These are phyloP conservation scores for Dactylorhiza incarnata DNA, from an alignment of 106 monocot species.

Conservation along the genomic window DNA sequence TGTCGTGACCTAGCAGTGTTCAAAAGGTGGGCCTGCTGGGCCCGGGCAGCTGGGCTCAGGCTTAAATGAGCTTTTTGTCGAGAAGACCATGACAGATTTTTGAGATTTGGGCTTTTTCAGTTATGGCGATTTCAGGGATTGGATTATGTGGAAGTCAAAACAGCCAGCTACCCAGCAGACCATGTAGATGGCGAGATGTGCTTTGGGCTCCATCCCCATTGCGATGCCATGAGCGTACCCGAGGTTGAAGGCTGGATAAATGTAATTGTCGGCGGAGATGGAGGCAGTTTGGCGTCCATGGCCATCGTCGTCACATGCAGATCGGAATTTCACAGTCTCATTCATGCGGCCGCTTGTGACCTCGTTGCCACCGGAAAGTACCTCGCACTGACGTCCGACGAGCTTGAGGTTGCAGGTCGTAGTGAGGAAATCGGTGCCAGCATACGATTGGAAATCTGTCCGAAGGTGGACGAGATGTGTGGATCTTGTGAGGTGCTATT, in stretches of 20 bases:
- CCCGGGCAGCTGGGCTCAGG: too few species aligned
- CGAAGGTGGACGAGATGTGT: too few species aligned
- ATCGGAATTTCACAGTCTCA: slow-evolving; percentile 46
- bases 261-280: slow-evolving; percentile 79
- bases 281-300: slow-evolving; percentile 95
- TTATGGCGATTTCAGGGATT: too few species aligned
- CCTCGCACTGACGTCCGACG: slow-evolving; percentile 64
- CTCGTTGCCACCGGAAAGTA: slow-evolving; percentile 76
- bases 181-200: slow-evolving; percentile 67
- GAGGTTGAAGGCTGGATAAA: slow-evolving; percentile 67
- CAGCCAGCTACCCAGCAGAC: slow-evolving; percentile 85
- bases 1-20: too few species aligned
- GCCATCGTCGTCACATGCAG: slow-evolving; percentile 71
- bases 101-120: too few species aligned
- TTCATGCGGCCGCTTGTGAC: slow-evolving; percentile 68
- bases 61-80: too few species aligned
- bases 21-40: too few species aligned
- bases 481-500: too few species aligned
- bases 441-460: too few species aligned
- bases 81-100: too few species aligned
- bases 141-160: slow-evolving; percentile 92
- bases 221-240: slow-evolving; percentile 85
- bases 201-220: slow-evolving; percentile 87
- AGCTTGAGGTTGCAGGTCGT: slow-evolving; percentile 76
- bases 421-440: slow-evolving; percentile 37